A percentile compares a stretch with the other conserved stretches of the same genome.
phyloP scores from a whole-genome alignment of 495 filamentous ascomycete species.

The Letharia lupina region DNA sequence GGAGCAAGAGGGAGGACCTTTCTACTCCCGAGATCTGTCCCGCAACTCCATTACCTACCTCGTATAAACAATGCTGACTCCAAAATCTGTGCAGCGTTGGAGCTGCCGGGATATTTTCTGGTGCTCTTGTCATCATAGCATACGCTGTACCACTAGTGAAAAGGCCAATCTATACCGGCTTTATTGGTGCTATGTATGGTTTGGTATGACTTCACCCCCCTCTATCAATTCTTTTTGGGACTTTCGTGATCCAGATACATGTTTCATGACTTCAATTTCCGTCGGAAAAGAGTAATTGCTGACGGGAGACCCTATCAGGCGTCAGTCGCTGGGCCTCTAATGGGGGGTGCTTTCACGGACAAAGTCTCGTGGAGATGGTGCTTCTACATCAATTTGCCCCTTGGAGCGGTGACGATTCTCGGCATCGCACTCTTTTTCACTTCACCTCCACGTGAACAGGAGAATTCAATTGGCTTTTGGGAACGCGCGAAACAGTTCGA shows the following conservation, averaged over 20 bases:
- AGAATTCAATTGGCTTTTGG: slow-evolving; percentile 33
- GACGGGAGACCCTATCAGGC: slow-evolving; percentile 29
- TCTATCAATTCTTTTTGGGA: background rate
- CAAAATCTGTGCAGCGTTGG: slow-evolving; percentile 45
- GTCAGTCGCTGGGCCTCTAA: slow-evolving; percentile 65
- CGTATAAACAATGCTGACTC: too few relatives aligned
- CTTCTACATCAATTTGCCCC: slow-evolving; percentile 57
- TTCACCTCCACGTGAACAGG: slow-evolving; percentile 42
- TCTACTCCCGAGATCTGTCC: too few relatives aligned
- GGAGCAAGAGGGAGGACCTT: too few relatives aligned
- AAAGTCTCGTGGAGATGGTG: slow-evolving; percentile 55
- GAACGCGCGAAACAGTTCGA: slow-evolving; percentile 55
- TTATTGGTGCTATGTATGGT: slow-evolving; percentile 74
- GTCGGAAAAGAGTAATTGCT: background rate
- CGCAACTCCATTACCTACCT: too few relatives aligned
- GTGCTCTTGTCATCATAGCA: slow-evolving; percentile 70
- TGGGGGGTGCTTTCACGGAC: slow-evolving; percentile 58
- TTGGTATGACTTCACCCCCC: slow-evolving; percentile 29
- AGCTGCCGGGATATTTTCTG: slow-evolving; percentile 72
- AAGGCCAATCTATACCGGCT: slow-evolving; percentile 63
- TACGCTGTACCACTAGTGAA: slow-evolving; percentile 63
- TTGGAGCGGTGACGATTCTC: slow-evolving; percentile 56
- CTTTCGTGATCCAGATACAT: background rate
- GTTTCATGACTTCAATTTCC: background rate
- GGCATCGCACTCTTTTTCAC: slow-evolving; percentile 55